Percentiles rank a stretch among this genome's conserved stretches.
Evolutionary conservation across 805 yeast species (phyloP).

Genomic region (Wickerhamiella australiensis): DNA sequence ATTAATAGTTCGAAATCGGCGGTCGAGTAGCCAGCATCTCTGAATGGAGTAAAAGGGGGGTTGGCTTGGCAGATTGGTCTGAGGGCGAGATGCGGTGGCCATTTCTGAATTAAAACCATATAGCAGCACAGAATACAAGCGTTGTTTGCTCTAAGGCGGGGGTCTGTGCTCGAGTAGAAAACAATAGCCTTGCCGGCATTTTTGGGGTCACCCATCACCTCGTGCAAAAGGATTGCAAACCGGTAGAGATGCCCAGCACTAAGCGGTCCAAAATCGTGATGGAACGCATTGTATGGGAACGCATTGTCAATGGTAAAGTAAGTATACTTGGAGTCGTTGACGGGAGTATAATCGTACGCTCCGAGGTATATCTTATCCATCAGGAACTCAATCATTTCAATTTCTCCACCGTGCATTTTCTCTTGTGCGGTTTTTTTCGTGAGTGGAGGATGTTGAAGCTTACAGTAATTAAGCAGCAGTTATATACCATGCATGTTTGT

Average conservation of each 20-base stretch:
- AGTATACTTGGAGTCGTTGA: slow-evolving; percentile 60
- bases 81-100: slow-evolving; percentile 97
- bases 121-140: slow-evolving; percentile 90
- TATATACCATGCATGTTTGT: slow-evolving; percentile 11
- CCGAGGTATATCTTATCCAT: slow-evolving; percentile 60
- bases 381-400: slow-evolving; percentile 28
- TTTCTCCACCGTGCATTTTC: background rate
- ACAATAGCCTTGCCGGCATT: slow-evolving; percentile 84
- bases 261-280: slow-evolving; percentile 91
- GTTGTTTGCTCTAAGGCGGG: slow-evolving; percentile 79
- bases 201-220: slow-evolving; percentile 70
- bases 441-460: background rate
- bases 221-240: slow-evolving; percentile 89
- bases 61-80: slow-evolving; percentile 88
- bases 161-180: slow-evolving; percentile 70
- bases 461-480: background rate
- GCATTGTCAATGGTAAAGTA: slow-evolving; percentile 89
- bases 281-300: slow-evolving; percentile 87
- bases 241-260: slow-evolving; percentile 88
- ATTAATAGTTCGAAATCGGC: slow-evolving; percentile 90
- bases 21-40: slow-evolving; percentile 95
- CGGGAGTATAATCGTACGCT: slow-evolving; percentile 70
- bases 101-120: slow-evolving; percentile 85
- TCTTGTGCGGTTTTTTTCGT: background rate
- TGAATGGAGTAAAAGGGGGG: slow-evolving; percentile 86